Percentiles rank a stretch among this genome's conserved stretches.
phyloP scores from a whole-genome alignment of 805 yeast genomes.

The Vanderwaltozyma tropicalis region DNA sequence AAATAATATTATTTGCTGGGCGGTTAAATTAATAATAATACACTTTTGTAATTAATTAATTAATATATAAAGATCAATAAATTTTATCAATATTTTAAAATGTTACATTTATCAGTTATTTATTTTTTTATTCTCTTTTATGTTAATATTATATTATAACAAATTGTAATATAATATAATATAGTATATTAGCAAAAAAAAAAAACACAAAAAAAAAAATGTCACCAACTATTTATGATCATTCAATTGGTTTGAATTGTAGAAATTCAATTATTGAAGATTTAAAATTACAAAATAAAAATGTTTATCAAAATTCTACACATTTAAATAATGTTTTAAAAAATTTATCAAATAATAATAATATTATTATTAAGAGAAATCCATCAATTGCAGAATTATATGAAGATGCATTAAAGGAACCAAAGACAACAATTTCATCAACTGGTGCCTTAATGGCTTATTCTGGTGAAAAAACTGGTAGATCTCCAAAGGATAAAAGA shows the following conservation, averaged over 20 bases:
- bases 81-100: too few relatives aligned
- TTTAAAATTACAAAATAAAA: slow-evolving; percentile 1
- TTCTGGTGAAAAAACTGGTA: slow-evolving; percentile 93
- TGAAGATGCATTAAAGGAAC: slow-evolving; percentile 88
- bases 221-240: background rate
- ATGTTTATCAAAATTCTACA: background rate
- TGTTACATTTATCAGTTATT: too few relatives aligned
- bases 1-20: too few relatives aligned
- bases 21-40: too few relatives aligned
- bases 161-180: background rate
- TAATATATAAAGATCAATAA: too few relatives aligned
- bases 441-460: slow-evolving; percentile 93
- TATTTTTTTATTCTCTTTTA: too few relatives aligned
- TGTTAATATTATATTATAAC: too few relatives aligned
- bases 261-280: slow-evolving; percentile 2
- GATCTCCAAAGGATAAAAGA: slow-evolving; percentile 97
- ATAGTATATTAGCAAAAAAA: background rate
- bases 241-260: background rate
- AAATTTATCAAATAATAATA: slow-evolving; percentile 36
- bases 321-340: background rate
- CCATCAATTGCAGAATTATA: slow-evolving; percentile 87
- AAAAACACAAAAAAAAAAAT: background rate
- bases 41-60: too few relatives aligned
- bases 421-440: slow-evolving; percentile 82
- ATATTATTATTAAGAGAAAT: slow-evolving; percentile 61